These are phyloP conservation scores for Ascochyta pisi DNA, from an alignment of 2,329 filamentous ascomycete genomes.

Conservation along the genomic window DNA sequence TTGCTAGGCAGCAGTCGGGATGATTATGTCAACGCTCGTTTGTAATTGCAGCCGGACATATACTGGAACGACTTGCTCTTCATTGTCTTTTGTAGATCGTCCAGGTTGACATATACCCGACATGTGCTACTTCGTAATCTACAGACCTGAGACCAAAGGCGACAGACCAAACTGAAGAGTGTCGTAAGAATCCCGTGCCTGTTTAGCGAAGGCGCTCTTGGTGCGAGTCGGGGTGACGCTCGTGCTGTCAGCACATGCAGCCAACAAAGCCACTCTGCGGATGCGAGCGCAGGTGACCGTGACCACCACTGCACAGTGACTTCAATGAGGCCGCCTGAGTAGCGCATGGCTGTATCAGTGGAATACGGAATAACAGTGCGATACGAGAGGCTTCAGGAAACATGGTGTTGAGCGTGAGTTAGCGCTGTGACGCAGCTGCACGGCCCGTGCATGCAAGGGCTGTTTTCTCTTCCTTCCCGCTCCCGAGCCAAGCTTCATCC, in stretches of 20 bases:
- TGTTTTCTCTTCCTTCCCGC: conserved; percentile 1
- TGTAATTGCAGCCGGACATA: background rate
- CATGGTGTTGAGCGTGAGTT: background rate
- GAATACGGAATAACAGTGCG: background rate
- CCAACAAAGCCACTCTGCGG: conserved; percentile 3
- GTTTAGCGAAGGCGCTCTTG: background rate
- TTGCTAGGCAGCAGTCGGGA: too few relatives aligned
- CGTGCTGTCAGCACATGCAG: conserved; percentile 2
- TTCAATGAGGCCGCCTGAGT: background rate
- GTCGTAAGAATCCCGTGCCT: too few relatives aligned
- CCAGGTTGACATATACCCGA: background rate
- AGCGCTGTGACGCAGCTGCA: background rate
- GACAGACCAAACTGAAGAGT: too few relatives aligned
- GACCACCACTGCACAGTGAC: background rate
- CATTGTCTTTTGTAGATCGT: background rate
- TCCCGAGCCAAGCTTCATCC: conserved; percentile 4
- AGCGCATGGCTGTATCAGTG: background rate
- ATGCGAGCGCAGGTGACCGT: background rate
- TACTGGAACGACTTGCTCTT: background rate
- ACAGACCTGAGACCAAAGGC: background rate
- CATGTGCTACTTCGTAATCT: background rate
- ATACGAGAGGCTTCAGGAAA: background rate
- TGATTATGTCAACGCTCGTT: background rate
- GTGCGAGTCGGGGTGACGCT: background rate
- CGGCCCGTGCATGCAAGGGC: background rate